Base-by-base conservation (phyloP, 306 rosid species). In the Prunus padus region DNA sequence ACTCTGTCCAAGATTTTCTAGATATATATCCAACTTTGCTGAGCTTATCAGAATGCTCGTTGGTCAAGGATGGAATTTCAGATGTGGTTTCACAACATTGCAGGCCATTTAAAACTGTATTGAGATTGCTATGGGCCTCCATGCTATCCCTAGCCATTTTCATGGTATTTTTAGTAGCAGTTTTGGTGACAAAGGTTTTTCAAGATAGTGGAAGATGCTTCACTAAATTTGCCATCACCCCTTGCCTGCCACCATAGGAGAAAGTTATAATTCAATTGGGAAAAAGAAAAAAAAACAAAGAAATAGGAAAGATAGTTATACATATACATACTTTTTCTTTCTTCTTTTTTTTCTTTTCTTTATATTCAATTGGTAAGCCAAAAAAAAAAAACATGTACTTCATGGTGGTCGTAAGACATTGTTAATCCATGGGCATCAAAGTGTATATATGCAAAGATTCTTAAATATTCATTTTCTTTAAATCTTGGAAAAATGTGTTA, bases 11-110 rank as follows among this genome's bases (percentile, higher is more conserved):
- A 63, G 84, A 89, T 57, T 70, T 89, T 80, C 81, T 89, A 5
- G 81, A 87, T 57, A 81, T 88, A 69, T 85, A 84, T 81, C 91
- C 96, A 31, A 90, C 87, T 46, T 75, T 92, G 83, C 83, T 82
- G 74, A 86, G 69, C 63, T 79, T 92, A 14, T 73, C 90, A 60
- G 80, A 72, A 47, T 92, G 97, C 76, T 75, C 67, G 23, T 79
- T 88, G 45, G 87, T 89, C 47, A 85, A 78, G 76, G 81, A 80
- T 76, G 81, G 65, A 65, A 72, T 80, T 70, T 74, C 84, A 16
- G 83, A 92, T 18, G 86, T 88, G 47, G 85, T 85, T 84, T 71
- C 26, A n/a, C 80, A 85, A n/a, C 93, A 88, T n/a, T 89, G 97
- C 89, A 45, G 40, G 74, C 85, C 93, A 11, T 72, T 89, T 16